Base-by-base conservation (phyloP, 208 protist genomes). In the Acanthamoeba lenticulata region DNA sequence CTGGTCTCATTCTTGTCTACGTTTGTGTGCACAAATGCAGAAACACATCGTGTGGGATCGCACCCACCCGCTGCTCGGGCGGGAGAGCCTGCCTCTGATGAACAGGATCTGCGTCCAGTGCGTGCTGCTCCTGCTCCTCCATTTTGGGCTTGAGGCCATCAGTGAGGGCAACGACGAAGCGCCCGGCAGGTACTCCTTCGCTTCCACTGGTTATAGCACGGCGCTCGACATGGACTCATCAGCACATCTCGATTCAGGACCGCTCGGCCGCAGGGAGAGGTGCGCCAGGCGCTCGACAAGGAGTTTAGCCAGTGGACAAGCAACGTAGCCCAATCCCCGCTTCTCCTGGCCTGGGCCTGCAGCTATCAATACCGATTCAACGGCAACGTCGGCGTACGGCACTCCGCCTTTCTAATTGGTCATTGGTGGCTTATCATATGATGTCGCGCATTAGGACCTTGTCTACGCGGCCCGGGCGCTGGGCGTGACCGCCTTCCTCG, bases 271-370 rank as follows among this genome's bases (percentile, higher is more conserved):
- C 7, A 24, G 24, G 57, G 11, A 24, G 57, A 67, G 57, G 36
- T 34, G 17, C 57, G 57, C 1, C 38, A 83, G 9, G 17, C 3
- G 42, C 19, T 90, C 6, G 83, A 90, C 11, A 45, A 90, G 36
- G 83, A 90, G 52, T 67, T 90, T 65, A 24, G 62, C 6, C 47
- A 62, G 49, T 90, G 44, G 83, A 0, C 32, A 1, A 44, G 4
- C 7, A 27, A 65, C 17, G n/a, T n/a, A 13, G 36, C 83, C 4
- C 83, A 90, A 19, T 6, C 42, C 29, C 45, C 83, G 9, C 13
- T 90, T 24, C 49, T 90, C 36, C 40, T 90, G n/a, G 83, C 83
- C 21, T 90, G 83, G 83, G 83, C 83, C 15, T 83, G 74, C 44
- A 44, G 9, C 7, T 29, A 4, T 11, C 42, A 24, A 3, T 32